Conservation (phyloP, 495 filamentous ascomycete species). For the Staphylotrichum tortipilum region DNA sequence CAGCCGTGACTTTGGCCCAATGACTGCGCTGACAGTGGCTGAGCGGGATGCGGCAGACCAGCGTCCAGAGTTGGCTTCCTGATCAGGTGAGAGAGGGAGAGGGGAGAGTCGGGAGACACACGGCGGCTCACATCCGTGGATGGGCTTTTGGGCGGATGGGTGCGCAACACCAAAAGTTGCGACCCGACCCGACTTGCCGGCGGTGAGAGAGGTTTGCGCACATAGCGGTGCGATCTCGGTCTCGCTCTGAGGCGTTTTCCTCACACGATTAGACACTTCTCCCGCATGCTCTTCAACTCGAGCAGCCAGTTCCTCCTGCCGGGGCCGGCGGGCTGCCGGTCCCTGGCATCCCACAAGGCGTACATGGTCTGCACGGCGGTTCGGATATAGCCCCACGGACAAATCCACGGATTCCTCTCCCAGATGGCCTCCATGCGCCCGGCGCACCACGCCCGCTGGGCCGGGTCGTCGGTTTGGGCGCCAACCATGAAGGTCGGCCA, state of each 20-base stretch:
- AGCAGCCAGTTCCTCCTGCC: slow-evolving; percentile 28
- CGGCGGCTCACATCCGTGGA: too few species aligned
- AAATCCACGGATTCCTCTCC: slow-evolving; percentile 23
- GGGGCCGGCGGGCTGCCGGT: slow-evolving; percentile 7
- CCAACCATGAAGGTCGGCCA: slow-evolving; percentile 53
- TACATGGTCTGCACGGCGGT: slow-evolving; percentile 35
- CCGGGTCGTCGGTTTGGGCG: slow-evolving; percentile 34
- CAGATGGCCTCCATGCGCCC: slow-evolving; percentile 31
- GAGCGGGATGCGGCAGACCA: neutral
- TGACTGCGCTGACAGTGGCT: neutral
- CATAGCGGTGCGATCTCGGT: too few species aligned
- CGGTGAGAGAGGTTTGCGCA: too few species aligned
- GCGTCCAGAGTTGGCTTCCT: neutral
- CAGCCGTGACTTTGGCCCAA: neutral
- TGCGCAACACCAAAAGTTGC: too few species aligned
- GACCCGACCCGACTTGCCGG: too few species aligned
- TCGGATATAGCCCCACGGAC: slow-evolving; percentile 39
- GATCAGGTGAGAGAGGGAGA: too few species aligned
- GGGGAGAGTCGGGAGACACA: too few species aligned
- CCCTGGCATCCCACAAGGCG: slow-evolving; percentile 32
- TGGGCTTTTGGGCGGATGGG: too few species aligned
- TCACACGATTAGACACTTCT: slow-evolving; percentile 36
- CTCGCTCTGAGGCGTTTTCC: too few species aligned
- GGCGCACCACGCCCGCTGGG: slow-evolving; percentile 27
- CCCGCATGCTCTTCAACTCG: slow-evolving; percentile 24